A percentile compares a stretch with the other conserved stretches of the same genome.
Conservation (phyloP, 2,329 filamentous ascomycete genomes). For the Trichoderma brevicompactum region DNA sequence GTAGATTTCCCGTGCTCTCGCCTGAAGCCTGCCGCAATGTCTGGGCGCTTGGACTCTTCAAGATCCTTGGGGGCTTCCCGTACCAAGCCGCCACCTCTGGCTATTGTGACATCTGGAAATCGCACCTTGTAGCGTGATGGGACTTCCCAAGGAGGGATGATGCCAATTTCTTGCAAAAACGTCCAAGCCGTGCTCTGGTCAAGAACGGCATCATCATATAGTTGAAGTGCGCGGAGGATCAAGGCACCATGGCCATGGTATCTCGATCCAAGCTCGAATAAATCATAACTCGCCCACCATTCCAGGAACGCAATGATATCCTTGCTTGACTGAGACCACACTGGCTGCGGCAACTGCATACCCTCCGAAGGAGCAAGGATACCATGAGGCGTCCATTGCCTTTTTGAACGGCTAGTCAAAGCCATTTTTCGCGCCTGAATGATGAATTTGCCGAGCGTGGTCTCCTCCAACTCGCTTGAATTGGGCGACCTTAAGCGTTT, state of each 20-base stretch:
- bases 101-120: conserved; percentile 54
- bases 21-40: conserved; percentile 56
- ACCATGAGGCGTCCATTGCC: conserved; percentile 56
- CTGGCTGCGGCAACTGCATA: conserved; percentile 31
- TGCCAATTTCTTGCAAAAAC: conserved; percentile 77
- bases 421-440: conserved; percentile 55
- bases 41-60: conserved; percentile 45
- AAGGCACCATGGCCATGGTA: conserved; percentile 66
- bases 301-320: conserved; percentile 71
- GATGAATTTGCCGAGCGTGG: conserved; percentile 51
- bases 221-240: conserved; percentile 63
- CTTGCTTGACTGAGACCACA: conserved; percentile 42
- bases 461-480: conserved; percentile 31
- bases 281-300: conserved; percentile 64
- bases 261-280: conserved; percentile 56
- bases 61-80: conserved; percentile 42
- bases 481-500: conserved; percentile 31
- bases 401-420: conserved; percentile 53
- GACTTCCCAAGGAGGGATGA: conserved; percentile 72
- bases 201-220: conserved; percentile 55
- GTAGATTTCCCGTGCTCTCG: conserved; percentile 61
- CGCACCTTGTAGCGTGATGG: conserved; percentile 63
- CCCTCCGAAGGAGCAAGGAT: conserved; percentile 43
- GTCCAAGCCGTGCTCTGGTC: conserved; percentile 58
- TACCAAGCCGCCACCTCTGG: conserved; percentile 48